Conservation (phyloP, 2,329 filamentous ascomycete species). For the Stachybotrys chartarum region DNA sequence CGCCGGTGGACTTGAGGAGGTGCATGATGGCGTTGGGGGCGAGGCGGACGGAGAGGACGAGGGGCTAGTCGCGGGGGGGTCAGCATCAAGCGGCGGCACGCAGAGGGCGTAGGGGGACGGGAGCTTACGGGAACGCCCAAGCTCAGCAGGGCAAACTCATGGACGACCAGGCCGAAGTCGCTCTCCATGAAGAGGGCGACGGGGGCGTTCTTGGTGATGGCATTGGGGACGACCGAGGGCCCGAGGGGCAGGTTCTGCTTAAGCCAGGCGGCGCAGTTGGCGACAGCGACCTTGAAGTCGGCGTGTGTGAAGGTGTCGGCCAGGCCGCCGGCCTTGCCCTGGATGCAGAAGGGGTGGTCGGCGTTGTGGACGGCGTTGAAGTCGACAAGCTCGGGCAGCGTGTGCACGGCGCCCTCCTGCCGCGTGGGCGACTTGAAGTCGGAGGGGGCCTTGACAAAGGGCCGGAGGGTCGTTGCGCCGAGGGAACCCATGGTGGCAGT, state of each 20-base stretch:
- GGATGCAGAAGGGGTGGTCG: constrained; percentile 15
- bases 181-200: constrained; percentile 21
- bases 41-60: constrained; percentile 11
- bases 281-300: constrained; percentile 11
- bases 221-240: constrained; percentile 1
- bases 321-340: constrained; percentile 9
- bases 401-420: constrained; percentile 7
- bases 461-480: constrained; percentile 2
- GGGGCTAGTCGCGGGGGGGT: constrained; percentile 6
- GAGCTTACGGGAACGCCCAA: constrained; percentile 14
- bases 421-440: constrained; percentile 10
- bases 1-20: constrained; percentile 6
- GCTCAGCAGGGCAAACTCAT: constrained; percentile 15
- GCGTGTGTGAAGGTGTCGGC: constrained; percentile 10
- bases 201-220: constrained; percentile 7
- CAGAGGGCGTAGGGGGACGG: neutral
- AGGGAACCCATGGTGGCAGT: neutral
- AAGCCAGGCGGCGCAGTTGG: constrained; percentile 11
- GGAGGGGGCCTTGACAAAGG: constrained; percentile 8
- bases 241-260: constrained; percentile 5
- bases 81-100: neutral
- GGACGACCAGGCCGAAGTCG: constrained; percentile 18
- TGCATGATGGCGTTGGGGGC: constrained; percentile 10
- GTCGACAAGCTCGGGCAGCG: constrained; percentile 15
- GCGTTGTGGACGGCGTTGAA: constrained; percentile 19